Evolutionary conservation across 192 early-diverging fungal species (phyloP), one percentile per base, ranked within the genome.

Genomic region (Coemansia biformis): DNA sequence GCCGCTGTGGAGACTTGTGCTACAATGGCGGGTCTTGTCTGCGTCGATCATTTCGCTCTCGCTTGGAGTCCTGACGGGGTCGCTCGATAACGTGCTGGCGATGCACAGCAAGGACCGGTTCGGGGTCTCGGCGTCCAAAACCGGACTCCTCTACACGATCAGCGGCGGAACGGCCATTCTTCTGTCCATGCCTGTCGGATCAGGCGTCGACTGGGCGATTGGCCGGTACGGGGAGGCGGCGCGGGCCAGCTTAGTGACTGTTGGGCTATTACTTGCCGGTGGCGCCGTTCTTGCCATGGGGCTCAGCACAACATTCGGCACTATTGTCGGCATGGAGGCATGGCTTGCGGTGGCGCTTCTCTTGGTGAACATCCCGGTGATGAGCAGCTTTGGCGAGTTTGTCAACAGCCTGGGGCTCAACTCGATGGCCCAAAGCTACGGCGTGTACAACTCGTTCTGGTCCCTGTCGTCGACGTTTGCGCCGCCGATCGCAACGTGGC

Each of bases 371-470:
- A 63, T 72, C 11, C 61, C 68, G 10, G 68, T 72, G 9, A 72
- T 72, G 68, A 72, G 68, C 35, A 72, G 68, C 33, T 72, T 72
- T 48, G 68, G 68, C 40, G 68, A 72, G 21, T 72, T 72, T 57
- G 68, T 72, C 35, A 72, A 72, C 24, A 28, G 47, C 13, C 39
- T 72, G 16, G 60, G 57, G 5, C 39, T 64, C 12, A 57, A 64
- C 32, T 72, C 68, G 19, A 72, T 72, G 68, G 61, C 68, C 5
- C 61, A 64, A 36, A 46, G 57, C 30, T 72, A 72, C 18, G 61
- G 68, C 18, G 39, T 72, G 3, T 64, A 63, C 42, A 72, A 72
- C 29, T 50, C 52, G 18, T 59, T 64, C 31, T 72, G 68, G 68
- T 54, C 68, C n/a, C 15, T 64, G 14, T 55, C 68, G 12, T 55